phyloP scores from a whole-genome alignment of 306 rosid species.

The Vachellia pachyceras region DNA sequence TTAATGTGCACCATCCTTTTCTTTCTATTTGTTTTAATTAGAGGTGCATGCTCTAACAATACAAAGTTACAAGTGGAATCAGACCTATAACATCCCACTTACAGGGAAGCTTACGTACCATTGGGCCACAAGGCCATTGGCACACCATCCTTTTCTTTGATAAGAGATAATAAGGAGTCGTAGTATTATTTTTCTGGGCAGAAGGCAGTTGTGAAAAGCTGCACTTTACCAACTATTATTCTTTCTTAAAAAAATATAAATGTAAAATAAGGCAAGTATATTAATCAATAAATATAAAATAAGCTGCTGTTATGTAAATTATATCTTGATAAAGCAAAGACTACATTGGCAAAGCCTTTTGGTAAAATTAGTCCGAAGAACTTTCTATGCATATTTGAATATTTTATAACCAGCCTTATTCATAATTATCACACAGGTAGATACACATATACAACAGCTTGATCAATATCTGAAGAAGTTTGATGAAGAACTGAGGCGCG shows the following conservation, averaged over 20 bases:
- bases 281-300: background rate
- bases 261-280: background rate
- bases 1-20: background rate
- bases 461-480: constrained; percentile 89
- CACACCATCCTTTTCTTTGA: background rate
- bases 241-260: background rate
- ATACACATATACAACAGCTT: constrained; percentile 91
- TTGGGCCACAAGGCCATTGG: no score
- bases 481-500: constrained; percentile 85
- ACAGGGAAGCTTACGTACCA: no score
- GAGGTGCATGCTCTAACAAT: no score
- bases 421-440: constrained; percentile 68
- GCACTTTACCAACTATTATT: background rate
- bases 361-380: constrained; percentile 19
- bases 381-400: constrained; percentile 24
- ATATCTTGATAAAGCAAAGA: background rate
- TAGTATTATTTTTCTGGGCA: background rate
- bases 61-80: no score
- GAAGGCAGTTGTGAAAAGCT: background rate
- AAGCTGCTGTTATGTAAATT: constrained; percentile 10
- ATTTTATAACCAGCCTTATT: constrained; percentile 27
- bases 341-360: constrained; percentile 10
- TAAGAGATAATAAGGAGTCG: background rate
- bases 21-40: no score
- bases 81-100: no score